phyloP scores from a whole-genome alignment of 148 eudicot species.

The Camellia sinensis region DNA sequence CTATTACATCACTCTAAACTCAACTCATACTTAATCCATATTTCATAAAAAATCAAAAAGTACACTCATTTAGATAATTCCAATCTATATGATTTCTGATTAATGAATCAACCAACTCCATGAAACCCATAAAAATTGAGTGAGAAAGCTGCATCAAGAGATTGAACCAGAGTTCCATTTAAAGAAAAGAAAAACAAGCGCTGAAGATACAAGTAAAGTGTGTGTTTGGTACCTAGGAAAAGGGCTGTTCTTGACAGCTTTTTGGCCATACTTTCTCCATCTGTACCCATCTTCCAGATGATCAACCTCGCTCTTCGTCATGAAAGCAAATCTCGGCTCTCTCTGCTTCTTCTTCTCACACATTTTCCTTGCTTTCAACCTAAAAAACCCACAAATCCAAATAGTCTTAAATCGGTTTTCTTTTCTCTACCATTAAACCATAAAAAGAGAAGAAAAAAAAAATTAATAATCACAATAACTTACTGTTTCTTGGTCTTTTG shows the following conservation, averaged over 20 bases:
- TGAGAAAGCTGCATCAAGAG: not conserved
- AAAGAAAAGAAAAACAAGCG: not conserved
- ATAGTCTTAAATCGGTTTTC: too few species aligned
- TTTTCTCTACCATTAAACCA: not conserved
- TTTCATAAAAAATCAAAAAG: too few species aligned
- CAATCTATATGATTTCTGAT: too few species aligned
- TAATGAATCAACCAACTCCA: too few species aligned
- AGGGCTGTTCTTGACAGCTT: slow-evolving; percentile 86
- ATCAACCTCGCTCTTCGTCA: slow-evolving; percentile 96
- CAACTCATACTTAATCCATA: too few species aligned
- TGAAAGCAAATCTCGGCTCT: slow-evolving; percentile 79
- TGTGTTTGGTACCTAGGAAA: slow-evolving; percentile 66
- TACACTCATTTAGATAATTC: too few species aligned
- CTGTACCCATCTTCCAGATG: slow-evolving; percentile 92
- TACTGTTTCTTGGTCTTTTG: slow-evolving; percentile 41
- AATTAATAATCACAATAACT: not conserved
- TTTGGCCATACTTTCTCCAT: slow-evolving; percentile 97
- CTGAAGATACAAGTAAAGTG: not conserved
- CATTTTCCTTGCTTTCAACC: slow-evolving; percentile 51
- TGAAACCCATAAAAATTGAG: not conserved
- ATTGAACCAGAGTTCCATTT: not conserved
- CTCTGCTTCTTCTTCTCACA: slow-evolving; percentile 37
- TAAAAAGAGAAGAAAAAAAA: not conserved
- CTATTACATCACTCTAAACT: too few species aligned
- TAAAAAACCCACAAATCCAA: slow-evolving; percentile 8